Evolutionary conservation across 129 eudicot genomes (phyloP), one percentile per base, ranked within the genome.

Genomic region (Rutidosis leptorrhynchoides): DNA sequence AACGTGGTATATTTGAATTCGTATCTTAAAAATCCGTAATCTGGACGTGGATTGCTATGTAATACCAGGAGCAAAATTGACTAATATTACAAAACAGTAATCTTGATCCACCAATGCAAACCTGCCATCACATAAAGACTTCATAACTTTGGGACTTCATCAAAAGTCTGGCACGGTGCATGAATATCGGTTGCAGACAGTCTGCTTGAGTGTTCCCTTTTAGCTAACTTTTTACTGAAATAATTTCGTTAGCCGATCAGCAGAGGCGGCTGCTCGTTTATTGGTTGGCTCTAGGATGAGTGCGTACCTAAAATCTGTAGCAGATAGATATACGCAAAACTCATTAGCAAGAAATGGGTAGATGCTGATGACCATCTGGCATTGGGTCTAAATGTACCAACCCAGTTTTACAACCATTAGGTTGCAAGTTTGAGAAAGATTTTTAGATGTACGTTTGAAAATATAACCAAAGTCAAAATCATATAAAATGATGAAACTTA

Each of bases 221-320:
- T 43, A 10, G 51, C 65, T 33, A 76, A 61, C 19, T 2, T 19
- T 60, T 71, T 86, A 87, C 79, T 5, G 84, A 74, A 85, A 88
- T 24, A 68, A 74, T 59, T 73, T 88, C 68, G 58, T 83, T 67
- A 92, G 67, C 79, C 89, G 78, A 56, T 92, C 88, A 4, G 82
- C 81, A 74, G 91, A 81, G 17, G 10, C 64, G 15, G 95, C 69
- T 67, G 98, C 98, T 74, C 98, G 78, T 74, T 83, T 92, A 33
- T 92, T 92, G 23, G 87, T 85, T 75, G 98, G 98, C 83, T 92
- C 96, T 24, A 92, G 84, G 65, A 92, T 91, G 35, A 92, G 95
- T 17, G 96, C 96, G 29, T 85, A 72, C 74, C 73, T 80, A 56
- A 92, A 92, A 88, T 92, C 98, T 92, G 97, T 80, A 79, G 49